Percentiles rank a stretch among this genome's conserved stretches.
Evolutionary conservation across 768 basidiomycete genomes (phyloP).

Genomic region (Lyophyllum shimeji): DNA sequence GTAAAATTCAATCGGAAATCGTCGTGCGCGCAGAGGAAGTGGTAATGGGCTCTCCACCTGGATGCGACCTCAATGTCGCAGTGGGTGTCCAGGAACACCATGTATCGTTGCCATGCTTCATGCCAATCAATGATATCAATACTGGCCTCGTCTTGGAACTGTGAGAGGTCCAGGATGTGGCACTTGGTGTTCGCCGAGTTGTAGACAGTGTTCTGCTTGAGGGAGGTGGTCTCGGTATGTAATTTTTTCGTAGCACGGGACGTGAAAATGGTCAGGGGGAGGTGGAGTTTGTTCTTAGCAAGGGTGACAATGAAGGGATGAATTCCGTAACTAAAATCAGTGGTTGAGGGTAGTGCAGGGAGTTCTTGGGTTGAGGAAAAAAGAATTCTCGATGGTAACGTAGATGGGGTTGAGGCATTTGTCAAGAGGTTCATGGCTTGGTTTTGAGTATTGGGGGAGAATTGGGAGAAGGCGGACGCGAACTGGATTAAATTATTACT

Average conservation of each 20-base stretch:
- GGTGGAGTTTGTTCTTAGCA: not conserved
- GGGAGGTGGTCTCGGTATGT: not conserved
- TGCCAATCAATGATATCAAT: slow-evolving; percentile 16
- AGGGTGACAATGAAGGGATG: slow-evolving; percentile 11
- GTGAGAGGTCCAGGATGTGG: slow-evolving; percentile 12
- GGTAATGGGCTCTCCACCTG: not conserved
- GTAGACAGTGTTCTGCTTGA: not conserved
- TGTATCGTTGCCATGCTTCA: slow-evolving; percentile 13
- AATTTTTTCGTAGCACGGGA: not conserved
- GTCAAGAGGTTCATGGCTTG: not conserved
- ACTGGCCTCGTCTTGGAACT: slow-evolving; percentile 12
- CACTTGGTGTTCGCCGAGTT: not conserved
- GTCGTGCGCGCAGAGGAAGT: slow-evolving; percentile 1
- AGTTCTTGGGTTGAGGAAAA: slow-evolving; percentile 1
- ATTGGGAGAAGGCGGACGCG: not conserved
- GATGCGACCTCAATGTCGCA: not conserved
- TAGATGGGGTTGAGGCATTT: not conserved
- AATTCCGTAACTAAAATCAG: slow-evolving; percentile 4
- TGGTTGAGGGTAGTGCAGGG: not conserved
- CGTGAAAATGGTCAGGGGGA: slow-evolving; percentile 6
- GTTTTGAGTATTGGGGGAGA: not conserved
- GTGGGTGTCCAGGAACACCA: slow-evolving; percentile 3
- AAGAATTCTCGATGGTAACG: not conserved
- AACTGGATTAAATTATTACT: not conserved
- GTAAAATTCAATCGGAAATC: slow-evolving; percentile 14